Evolutionary conservation across 129 eudicot species (phyloP).

Genomic region (carrot (Daucus carota)): DNA sequence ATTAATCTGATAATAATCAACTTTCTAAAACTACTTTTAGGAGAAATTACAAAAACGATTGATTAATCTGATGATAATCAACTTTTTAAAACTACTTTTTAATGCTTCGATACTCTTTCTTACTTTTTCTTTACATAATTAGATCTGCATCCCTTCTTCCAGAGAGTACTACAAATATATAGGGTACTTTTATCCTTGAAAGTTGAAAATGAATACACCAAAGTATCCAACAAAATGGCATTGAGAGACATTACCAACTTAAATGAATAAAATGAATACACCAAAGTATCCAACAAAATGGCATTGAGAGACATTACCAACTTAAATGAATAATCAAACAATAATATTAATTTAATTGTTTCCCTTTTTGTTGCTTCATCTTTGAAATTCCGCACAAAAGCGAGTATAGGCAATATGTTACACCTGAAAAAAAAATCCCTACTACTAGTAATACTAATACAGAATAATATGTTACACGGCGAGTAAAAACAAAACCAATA

Average conservation of each 20-base stretch:
- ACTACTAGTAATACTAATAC: background rate
- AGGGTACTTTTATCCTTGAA: background rate
- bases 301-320: background rate
- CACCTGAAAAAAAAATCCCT: background rate
- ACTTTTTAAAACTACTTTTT: background rate
- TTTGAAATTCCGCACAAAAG: background rate
- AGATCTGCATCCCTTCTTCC: background rate
- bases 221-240: too few relatives aligned
- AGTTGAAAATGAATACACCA: background rate
- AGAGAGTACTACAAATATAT: background rate
- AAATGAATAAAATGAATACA: background rate
- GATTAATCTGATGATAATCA: too few relatives aligned
- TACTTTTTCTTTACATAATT: background rate
- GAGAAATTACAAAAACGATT: too few relatives aligned
- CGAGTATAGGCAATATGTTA: background rate
- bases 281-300: too few relatives aligned
- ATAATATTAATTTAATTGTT: too few relatives aligned
- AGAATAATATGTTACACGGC: conserved; percentile 2
- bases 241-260: background rate
- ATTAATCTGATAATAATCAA: too few relatives aligned
- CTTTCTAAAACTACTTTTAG: too few relatives aligned
- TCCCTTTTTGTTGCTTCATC: too few relatives aligned
- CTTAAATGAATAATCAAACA: background rate
- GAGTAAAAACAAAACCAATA: background rate
- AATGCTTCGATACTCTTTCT: background rate